Percentiles rank a stretch among this genome's conserved stretches.
These are phyloP conservation scores for Russula griseocarnosa DNA, from an alignment of 768 basidiomycete genomes.

Conservation along the genomic window DNA sequence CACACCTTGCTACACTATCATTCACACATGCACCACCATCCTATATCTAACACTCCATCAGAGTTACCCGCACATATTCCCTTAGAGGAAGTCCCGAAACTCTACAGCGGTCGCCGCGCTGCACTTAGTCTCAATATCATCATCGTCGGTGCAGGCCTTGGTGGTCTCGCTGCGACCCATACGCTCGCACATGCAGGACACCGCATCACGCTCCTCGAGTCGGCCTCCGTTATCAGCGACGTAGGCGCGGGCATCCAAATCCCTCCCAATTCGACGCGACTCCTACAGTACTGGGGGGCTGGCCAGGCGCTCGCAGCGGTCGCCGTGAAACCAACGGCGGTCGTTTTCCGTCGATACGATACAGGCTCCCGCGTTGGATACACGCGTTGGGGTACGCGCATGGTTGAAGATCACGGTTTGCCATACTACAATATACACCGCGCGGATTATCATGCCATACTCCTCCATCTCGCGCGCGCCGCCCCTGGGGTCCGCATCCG, in stretches of 20 bases:
- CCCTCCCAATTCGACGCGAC: constrained; percentile 40
- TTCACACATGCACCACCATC: too few relatives aligned
- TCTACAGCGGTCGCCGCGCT: constrained; percentile 35
- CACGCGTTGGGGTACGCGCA: constrained; percentile 36
- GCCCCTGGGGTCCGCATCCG: constrained; percentile 35
- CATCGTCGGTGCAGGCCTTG: constrained; percentile 43
- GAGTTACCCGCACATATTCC: constrained; percentile 1
- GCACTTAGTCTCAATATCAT: constrained; percentile 38
- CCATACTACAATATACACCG: constrained; percentile 45
- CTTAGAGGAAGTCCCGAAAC: constrained; percentile 26
- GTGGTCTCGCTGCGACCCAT: constrained; percentile 41
- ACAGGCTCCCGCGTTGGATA: constrained; percentile 40
- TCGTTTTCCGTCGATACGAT: constrained; percentile 39
- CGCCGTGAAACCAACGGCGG: constrained; percentile 38
- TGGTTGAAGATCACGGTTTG: constrained; percentile 36
- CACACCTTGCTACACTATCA: too few relatives aligned
- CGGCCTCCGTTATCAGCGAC: constrained; percentile 39
- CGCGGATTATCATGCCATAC: constrained; percentile 42
- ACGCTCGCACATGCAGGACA: constrained; percentile 41
- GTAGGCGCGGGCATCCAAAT: constrained; percentile 45
- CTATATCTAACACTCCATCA: too few relatives aligned
- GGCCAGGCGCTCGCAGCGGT: constrained; percentile 33
- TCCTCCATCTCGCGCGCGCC: constrained; percentile 36
- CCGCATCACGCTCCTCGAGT: constrained; percentile 40
- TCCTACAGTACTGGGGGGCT: constrained; percentile 41